Evolutionary conservation across 805 yeast species (phyloP).

Genomic region (Kodamaea restingae): DNA sequence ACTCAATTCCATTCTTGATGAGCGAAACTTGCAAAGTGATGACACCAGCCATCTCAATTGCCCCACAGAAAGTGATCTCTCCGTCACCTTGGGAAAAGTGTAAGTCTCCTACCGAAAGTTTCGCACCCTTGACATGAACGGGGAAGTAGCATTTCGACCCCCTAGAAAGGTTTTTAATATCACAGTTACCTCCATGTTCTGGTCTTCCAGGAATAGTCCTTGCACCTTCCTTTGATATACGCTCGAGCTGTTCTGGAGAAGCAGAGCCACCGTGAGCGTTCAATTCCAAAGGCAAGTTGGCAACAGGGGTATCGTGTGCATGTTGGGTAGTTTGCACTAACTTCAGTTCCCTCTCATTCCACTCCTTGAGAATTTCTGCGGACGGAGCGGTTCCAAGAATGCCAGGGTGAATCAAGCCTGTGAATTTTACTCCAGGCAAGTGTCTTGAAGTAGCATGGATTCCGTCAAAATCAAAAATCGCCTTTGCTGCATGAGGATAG

Average conservation of each 20-base stretch:
- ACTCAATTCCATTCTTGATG: conserved; percentile 40
- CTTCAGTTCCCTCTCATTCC: conserved; percentile 43
- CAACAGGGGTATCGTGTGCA: conserved; percentile 31
- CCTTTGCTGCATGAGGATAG: conserved; percentile 50
- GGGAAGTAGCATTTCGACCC: conserved; percentile 50
- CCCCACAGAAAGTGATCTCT: conserved; percentile 52
- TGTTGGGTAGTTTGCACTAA: conserved; percentile 33
- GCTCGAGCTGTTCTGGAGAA: conserved; percentile 20
- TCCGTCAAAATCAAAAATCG: conserved; percentile 51
- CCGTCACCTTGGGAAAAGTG: conserved; percentile 55
- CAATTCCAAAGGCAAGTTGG: conserved; percentile 35
- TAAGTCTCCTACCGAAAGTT: conserved; percentile 45
- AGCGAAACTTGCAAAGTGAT: conserved; percentile 40
- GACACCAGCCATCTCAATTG: conserved; percentile 49
- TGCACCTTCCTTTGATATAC: conserved; percentile 42
- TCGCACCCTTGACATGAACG: conserved; percentile 45
- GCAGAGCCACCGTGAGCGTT: conserved; percentile 43
- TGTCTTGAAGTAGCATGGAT: conserved; percentile 48
- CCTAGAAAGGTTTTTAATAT: conserved; percentile 46
- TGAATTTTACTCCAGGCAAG: conserved; percentile 46
- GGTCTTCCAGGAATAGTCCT: conserved; percentile 52
- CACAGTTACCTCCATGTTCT: conserved; percentile 53
- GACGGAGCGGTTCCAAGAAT: conserved; percentile 51
- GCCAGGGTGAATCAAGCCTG: conserved; percentile 51
- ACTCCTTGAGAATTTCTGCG: conserved; percentile 36